A percentile compares a stretch with the other conserved stretches of the same genome.
These are phyloP conservation scores for Acacia crassicarpa DNA, from an alignment of 306 rosid species.

Conservation along the genomic window DNA sequence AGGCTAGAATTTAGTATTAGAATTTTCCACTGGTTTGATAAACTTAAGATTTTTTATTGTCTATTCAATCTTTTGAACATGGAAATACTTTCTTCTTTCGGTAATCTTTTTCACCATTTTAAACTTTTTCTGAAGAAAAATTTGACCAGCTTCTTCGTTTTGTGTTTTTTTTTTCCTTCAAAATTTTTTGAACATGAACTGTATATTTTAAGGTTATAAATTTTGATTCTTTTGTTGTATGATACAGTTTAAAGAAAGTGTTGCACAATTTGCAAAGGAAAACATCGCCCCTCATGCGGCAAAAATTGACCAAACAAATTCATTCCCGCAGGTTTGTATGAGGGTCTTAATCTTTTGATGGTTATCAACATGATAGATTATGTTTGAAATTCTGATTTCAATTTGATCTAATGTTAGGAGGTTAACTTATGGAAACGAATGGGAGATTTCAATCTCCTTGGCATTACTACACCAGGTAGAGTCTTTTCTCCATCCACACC, in stretches of 20 bases:
- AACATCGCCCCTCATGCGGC: slow-evolving; percentile 87
- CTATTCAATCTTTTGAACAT: not conserved
- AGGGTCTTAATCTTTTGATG: slow-evolving; percentile 11
- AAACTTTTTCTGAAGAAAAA: not conserved
- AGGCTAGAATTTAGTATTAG: not conserved
- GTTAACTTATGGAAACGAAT: slow-evolving; percentile 92
- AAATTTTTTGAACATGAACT: slow-evolving; percentile 1
- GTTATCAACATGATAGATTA: not conserved
- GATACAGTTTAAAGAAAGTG: slow-evolving; percentile 88
- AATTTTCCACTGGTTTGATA: not conserved
- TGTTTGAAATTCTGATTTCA: slow-evolving; percentile 20
- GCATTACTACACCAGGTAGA: slow-evolving; percentile 92
- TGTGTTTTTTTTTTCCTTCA: not conserved
- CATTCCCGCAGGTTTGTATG: slow-evolving; percentile 60
- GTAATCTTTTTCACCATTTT: not conserved
- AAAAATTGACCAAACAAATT: slow-evolving; percentile 76
- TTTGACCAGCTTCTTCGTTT: not conserved
- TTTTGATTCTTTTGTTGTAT: not conserved
- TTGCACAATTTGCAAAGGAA: slow-evolving; percentile 75
- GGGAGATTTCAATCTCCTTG: slow-evolving; percentile 94
- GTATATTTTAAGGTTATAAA: slow-evolving; percentile 14
- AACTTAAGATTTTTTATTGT: not conserved
- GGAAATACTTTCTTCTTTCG: not conserved
- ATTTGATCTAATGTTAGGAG: slow-evolving; percentile 52
- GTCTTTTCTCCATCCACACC: not conserved